Evolutionary conservation across 2,329 filamentous ascomycete genomes (phyloP), one percentile per base, ranked within the genome.

Genomic region (Bipolaris zeicola): DNA sequence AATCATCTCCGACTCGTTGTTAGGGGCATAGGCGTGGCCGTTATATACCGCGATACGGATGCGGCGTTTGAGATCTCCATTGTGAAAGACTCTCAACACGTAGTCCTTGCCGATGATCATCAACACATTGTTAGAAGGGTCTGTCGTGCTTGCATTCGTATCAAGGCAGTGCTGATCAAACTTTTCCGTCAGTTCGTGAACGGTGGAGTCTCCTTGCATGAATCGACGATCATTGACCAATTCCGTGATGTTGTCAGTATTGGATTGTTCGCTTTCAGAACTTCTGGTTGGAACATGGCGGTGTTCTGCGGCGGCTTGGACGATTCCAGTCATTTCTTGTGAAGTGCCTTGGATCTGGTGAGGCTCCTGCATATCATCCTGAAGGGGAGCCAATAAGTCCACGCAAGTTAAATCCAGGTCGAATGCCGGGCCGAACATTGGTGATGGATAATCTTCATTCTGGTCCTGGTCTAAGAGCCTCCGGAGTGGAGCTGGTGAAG

Each of bases 401-500:
- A 48, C 28, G 5, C 34, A 34, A 14, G 20, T 8, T 14, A 26
- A 14, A 14, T 11, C 28, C 10, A 37, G 18, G 18, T 55, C 26
- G 37, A 14, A 2, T 41, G 31, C 52, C 3, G 47, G 53, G 16
- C 28, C 58, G n/a, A 33, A 39, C 26, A 42, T 33, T 24, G 55
- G 52, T 20, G 58, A 52, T 7, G 50, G 20, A 28, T 6, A n/a
- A 11, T 41, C 13, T 13, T 48, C 53, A 5, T 42, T 60, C 33
- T 57, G 31, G 28, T 72, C 65, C 26, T 57, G 50, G 4, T 67
- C 60, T 16, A 67, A 64, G 1, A 58, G 51, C 13, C 50, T 63
- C 42, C 64, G 66, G n/a, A 75, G 47, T 7, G 69, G 72, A 31
- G 64, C 68, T 37, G 72, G 71, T 3, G 70, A 66, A 24, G 58